Conservation (phyloP, 2,329 filamentous ascomycete genomes). For the Sclerotinia subarctica region DNA sequence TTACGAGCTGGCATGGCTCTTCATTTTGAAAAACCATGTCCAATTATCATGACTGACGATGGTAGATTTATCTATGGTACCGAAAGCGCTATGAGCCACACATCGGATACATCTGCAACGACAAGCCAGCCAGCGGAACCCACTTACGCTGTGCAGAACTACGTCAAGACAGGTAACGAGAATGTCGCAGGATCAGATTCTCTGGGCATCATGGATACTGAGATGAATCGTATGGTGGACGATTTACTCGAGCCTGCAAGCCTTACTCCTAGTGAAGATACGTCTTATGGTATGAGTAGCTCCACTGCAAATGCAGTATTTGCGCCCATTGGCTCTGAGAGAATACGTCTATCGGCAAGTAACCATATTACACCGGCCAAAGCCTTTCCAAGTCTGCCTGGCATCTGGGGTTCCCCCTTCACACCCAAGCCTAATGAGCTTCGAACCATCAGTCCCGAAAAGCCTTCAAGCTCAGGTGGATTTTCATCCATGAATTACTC, state of each 20-base stretch:
- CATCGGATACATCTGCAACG: background rate
- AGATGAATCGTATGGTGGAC: slow-evolving; percentile 57
- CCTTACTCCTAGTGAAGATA: slow-evolving; percentile 42
- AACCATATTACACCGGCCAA: slow-evolving; percentile 35
- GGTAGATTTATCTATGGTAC: slow-evolving; percentile 48
- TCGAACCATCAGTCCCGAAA: slow-evolving; percentile 40
- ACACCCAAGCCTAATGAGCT: slow-evolving; percentile 44
- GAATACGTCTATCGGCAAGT: slow-evolving; percentile 36
- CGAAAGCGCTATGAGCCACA: background rate
- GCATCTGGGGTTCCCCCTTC: slow-evolving; percentile 46
- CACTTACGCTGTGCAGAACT: background rate
- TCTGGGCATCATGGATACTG: slow-evolving; percentile 42
- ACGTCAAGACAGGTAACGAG: background rate
- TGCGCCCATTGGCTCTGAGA: slow-evolving; percentile 41
- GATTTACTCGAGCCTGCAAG: slow-evolving; percentile 45
- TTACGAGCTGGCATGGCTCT: slow-evolving; percentile 59
- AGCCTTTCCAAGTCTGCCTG: slow-evolving; percentile 41
- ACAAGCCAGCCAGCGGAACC: background rate
- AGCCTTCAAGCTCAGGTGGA: slow-evolving; percentile 35
- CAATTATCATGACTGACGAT: slow-evolving; percentile 42
- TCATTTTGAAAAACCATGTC: slow-evolving; percentile 46
- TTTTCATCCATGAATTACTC: slow-evolving; percentile 37
- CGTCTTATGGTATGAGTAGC: slow-evolving; percentile 56
- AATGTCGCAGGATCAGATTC: slow-evolving; percentile 26
- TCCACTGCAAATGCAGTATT: slow-evolving; percentile 51